These are phyloP conservation scores for Aspergillus sp. DNA, from an alignment of 2,329 filamentous ascomycete genomes.

Conservation along the genomic window DNA sequence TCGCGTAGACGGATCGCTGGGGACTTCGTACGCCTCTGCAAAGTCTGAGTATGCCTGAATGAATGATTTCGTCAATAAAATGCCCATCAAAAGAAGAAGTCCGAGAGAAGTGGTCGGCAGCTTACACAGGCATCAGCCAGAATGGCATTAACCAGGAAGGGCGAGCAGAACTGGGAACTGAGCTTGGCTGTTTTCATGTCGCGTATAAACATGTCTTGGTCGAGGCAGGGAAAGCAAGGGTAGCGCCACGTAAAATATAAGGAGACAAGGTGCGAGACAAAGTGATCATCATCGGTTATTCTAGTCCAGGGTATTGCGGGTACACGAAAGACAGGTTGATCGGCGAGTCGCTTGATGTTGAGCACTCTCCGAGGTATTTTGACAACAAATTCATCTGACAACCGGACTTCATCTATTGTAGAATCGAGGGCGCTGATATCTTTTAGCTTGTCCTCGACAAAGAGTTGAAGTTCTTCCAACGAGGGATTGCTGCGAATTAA, in stretches of 20 bases:
- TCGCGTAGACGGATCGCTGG: slow-evolving; percentile 15
- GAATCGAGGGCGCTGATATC: neutral
- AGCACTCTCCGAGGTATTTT: neutral
- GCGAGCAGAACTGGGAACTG: slow-evolving; percentile 30
- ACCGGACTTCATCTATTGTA: neutral
- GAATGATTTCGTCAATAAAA: neutral
- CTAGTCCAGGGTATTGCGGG: slow-evolving; percentile 34
- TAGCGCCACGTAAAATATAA: slow-evolving; percentile 26
- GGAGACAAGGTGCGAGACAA: slow-evolving; percentile 35
- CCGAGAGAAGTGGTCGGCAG: slow-evolving; percentile 25
- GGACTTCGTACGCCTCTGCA: slow-evolving; percentile 19
- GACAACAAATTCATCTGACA: neutral
- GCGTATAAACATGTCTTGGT: slow-evolving; percentile 32
- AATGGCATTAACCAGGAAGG: slow-evolving; percentile 34
- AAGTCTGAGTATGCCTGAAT: slow-evolving; percentile 19
- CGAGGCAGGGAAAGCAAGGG: slow-evolving; percentile 26
- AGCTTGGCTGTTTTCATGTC: slow-evolving; percentile 30
- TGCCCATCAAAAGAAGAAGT: neutral
- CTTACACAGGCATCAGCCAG: slow-evolving; percentile 28
- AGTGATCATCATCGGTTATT: slow-evolving; percentile 31
- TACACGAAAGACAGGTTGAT: slow-evolving; percentile 19
- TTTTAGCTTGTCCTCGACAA: slow-evolving; percentile 2
- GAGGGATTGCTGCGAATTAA: slow-evolving; percentile 28
- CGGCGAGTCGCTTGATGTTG: slow-evolving; percentile 12
- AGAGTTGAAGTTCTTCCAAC: slow-evolving; percentile 24